Evolutionary conservation across 2,329 filamentous ascomycete genomes (phyloP).

Genomic region (Ceratocystis diversiconidia): DNA sequence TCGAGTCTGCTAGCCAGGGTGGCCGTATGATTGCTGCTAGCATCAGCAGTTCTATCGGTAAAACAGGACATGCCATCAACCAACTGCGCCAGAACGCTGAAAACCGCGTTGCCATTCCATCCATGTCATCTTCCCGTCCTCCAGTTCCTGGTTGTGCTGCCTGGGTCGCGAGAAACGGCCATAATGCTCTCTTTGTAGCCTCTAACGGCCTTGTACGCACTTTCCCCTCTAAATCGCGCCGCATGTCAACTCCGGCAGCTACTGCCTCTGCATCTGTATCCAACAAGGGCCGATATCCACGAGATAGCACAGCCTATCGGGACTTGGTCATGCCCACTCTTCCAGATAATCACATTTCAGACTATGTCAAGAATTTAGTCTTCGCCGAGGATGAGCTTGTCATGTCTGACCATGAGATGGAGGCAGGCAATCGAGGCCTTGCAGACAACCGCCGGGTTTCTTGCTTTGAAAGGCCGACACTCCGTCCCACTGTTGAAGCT

Average conservation of each 20-base stretch:
- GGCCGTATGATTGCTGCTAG: constrained; percentile 58
- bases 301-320: constrained; percentile 39
- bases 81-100: constrained; percentile 61
- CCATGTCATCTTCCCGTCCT: constrained; percentile 30
- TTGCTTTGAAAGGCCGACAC: constrained; percentile 16
- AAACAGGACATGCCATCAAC: constrained; percentile 54
- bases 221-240: constrained; percentile 46
- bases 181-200: constrained; percentile 49
- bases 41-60: constrained; percentile 59
- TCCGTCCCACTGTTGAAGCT: constrained; percentile 38
- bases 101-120: constrained; percentile 57
- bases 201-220: constrained; percentile 52
- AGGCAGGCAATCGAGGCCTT: constrained; percentile 40
- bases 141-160: constrained; percentile 47
- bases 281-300: constrained; percentile 1
- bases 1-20: constrained; percentile 51
- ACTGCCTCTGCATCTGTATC: not conserved
- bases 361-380: constrained; percentile 8
- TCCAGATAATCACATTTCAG: constrained; percentile 37
- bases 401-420: constrained; percentile 37
- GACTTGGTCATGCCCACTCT: constrained; percentile 54
- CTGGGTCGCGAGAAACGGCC: constrained; percentile 50
- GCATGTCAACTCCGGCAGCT: constrained; percentile 35
- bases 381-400: constrained; percentile 34
- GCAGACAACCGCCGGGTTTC: constrained; percentile 27